These are phyloP conservation scores for Globisporangium paroecandrum DNA, from an alignment of 352 stramenopile genomes.

Conservation along the genomic window DNA sequence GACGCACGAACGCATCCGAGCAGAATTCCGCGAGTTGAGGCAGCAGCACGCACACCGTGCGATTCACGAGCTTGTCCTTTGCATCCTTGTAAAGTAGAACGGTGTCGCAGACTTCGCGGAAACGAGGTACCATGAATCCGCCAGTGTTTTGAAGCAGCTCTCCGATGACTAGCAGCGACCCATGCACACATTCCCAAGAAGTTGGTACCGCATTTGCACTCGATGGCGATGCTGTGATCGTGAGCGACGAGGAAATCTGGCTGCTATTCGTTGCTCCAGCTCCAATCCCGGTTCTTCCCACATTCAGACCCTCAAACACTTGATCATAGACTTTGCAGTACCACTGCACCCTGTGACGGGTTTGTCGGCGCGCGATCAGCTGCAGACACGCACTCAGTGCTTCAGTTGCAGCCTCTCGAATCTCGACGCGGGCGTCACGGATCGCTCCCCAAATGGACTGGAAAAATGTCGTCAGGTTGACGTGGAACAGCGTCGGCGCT, in stretches of 20 bases:
- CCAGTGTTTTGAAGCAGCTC: conserved; percentile 94
- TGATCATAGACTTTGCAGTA: conserved; percentile 92
- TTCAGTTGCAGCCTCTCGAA: conserved; percentile 77
- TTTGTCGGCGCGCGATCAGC: conserved; percentile 81
- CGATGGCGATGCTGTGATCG: conserved; percentile 5
- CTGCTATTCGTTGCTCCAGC: conserved; percentile 17
- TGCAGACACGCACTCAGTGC: conserved; percentile 86
- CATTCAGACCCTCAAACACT: conserved; percentile 75
- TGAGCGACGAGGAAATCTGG: conserved; percentile 18
- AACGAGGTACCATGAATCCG: conserved; percentile 96
- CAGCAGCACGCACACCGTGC: conserved; percentile 82
- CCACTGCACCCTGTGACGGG: conserved; percentile 84
- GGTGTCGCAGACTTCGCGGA: conserved; percentile 93
- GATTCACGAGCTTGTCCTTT: conserved; percentile 85
- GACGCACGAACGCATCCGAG: conserved; percentile 91
- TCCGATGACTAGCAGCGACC: conserved; percentile 93
- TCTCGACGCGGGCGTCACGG: conserved; percentile 67
- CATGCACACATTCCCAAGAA: conserved; percentile 88
- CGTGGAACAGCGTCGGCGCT: conserved; percentile 88
- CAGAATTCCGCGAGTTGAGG: conserved; percentile 92
- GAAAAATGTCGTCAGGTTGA: conserved; percentile 91
- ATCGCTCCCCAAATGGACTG: conserved; percentile 89
- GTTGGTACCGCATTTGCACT: conserved; percentile 22
- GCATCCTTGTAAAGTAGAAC: conserved; percentile 91
- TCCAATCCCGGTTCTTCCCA: conserved; percentile 22